Base-by-base conservation (phyloP, 1,139 yeast species). In the Saccharomyces hybrid region DNA sequence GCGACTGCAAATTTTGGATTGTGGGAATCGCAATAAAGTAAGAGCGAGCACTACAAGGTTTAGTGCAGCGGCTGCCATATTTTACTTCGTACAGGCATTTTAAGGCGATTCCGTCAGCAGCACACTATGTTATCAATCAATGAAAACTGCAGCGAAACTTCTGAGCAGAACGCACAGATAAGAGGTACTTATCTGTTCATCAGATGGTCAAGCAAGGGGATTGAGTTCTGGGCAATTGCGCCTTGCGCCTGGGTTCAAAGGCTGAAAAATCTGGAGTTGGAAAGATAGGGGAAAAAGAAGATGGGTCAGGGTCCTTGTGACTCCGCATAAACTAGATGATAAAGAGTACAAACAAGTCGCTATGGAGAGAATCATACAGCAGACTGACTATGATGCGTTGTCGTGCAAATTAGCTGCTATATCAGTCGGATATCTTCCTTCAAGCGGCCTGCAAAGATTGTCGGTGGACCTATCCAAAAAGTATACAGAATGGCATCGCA, bases 361-460 rank as follows among this genome's bases (percentile, higher is more conserved):
- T 3, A 66, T 65, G 69, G 63, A 66, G 26, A 55, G 60, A 14
- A 59, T 61, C 11, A 59, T 69, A 6, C 70, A 66, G 51, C 64
- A 64, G 46, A 91, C 99, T 0, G 98, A 91, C 65, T 75, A 81
- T 52, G 97, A 91, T 70, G 98, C 98, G 0, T 71, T 91, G 20
- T 78, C 90, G 26, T 84, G 95, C 59, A 80, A 95, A 50, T 71
- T 75, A 58, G 78, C 85, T 42, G 86, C 95, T 5, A 77, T 78
- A 52, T 54, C 66, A 2, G 76, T 75, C 53, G 76, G 79, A 0
- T 88, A 88, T 62, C 73, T 85, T 53, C 63, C 70, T 0, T 96
- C 91, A 63, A 38, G 25, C 23, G n/a, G 9, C 71, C 71, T 3
- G 23, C 53, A 50, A 47, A 14, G 51, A 76, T 70, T 60, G 70